Evolutionary conservation across 306 rosid genomes (phyloP).

Genomic region (Luffa aegyptiaca): DNA sequence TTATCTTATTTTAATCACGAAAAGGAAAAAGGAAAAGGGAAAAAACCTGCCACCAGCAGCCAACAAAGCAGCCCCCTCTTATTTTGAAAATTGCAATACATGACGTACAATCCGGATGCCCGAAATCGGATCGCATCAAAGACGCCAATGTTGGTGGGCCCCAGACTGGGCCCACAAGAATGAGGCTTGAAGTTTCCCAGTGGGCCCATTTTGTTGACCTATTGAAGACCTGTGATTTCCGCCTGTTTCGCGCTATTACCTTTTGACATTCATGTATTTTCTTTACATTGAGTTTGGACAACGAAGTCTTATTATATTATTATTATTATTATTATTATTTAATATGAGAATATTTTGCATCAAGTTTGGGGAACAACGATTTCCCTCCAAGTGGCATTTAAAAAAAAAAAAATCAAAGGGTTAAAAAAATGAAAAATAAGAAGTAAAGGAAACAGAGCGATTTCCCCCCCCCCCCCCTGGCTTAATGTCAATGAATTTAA

Average conservation of each 20-base stretch:
- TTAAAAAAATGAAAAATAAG: background rate
- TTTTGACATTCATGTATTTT: background rate
- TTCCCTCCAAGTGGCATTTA: background rate
- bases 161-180: background rate
- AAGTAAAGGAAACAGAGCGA: background rate
- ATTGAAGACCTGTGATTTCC: background rate
- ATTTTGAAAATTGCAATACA: background rate
- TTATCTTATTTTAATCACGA: background rate
- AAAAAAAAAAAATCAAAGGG: background rate
- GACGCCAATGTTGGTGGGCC: background rate
- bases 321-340: background rate
- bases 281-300: background rate
- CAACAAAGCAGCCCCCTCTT: background rate
- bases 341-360: background rate
- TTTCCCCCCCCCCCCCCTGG: too few species aligned
- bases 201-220: slow-evolving; percentile 8
- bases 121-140: background rate
- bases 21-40: background rate
- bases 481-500: too few species aligned
- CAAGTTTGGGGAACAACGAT: background rate
- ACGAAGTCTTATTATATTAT: background rate
- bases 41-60: background rate
- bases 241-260: background rate
- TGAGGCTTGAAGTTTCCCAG: background rate
- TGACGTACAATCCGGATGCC: background rate